Base-by-base conservation (phyloP, 495 filamentous ascomycete genomes). In the Annulohypoxylon bovei region DNA sequence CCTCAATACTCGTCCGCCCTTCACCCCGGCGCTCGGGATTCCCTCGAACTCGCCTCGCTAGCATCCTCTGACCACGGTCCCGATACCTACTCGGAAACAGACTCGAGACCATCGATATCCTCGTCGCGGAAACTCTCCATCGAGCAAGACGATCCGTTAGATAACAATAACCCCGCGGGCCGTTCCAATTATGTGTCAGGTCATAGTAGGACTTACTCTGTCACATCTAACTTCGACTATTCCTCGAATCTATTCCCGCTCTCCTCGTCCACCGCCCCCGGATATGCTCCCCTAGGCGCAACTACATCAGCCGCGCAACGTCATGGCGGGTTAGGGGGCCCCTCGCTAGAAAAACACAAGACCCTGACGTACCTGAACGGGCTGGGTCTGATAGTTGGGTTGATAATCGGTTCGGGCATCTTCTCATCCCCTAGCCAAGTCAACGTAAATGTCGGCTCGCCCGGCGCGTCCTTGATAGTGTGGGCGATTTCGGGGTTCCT, bases 401-500 rank as follows among this genome's bases (percentile, higher is more conserved):
- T 99, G 50, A 95, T 98, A 77, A 98, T 99, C 71, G 95, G 95
- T n/a, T 94, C 92, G 16, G 95, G 95, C 1, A 98, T 99, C 73
- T 99, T 99, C 81, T 95, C 93, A 8, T 94, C 93, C 28, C 95
- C 95, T 0, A 93, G 92, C 67, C 93, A 97, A 80, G 96, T 99
- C 71, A 97, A 97, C 75, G 85, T 86, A 57, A 95, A 97, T 79
- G 94, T 90, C 25, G 96, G 96, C 23, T 97, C 95, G 27, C 94
- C 95, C 1, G 95, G 95, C 4, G 94, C 93, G 50, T 89, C 93
- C 6, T 82, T 99, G 57, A 87, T 98, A 18, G 89, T 97, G 5
- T 99, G 95, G 95, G 84, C 85, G 3, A 87, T 99, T 42, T 95
- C 96, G 2, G 95, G 95, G 1, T 71, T 98, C 8, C 79, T 99